Conservation (phyloP, 768 basidiomycete species). For the Tephrocybe sp. region DNA sequence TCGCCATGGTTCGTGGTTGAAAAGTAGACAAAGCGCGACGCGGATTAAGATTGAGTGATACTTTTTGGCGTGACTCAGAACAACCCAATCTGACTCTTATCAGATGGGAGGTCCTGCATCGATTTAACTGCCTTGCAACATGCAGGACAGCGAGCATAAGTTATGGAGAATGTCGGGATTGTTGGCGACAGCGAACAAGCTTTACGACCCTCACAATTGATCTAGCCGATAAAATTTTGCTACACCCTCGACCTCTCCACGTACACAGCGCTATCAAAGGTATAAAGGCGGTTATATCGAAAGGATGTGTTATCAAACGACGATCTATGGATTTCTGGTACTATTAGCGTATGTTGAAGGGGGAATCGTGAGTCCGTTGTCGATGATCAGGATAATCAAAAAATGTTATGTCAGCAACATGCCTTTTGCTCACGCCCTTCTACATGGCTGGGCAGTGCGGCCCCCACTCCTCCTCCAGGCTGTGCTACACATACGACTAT, state of each 20-base stretch:
- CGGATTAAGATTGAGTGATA: slow-evolving; percentile 18
- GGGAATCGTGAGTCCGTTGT: not conserved
- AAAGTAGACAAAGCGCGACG: slow-evolving; percentile 14
- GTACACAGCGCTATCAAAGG: slow-evolving; percentile 4
- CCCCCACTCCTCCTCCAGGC: no score
- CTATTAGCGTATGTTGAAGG: not conserved
- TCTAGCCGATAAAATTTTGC: slow-evolving; percentile 16
- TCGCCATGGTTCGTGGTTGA: slow-evolving; percentile 27
- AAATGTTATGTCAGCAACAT: no score
- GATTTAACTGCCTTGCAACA: slow-evolving; percentile 29
- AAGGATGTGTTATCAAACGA: not conserved
- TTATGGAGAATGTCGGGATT: slow-evolving; percentile 11
- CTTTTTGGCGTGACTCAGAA: slow-evolving; percentile 35
- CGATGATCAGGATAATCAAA: not conserved
- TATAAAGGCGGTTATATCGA: not conserved
- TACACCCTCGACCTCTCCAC: not conserved
- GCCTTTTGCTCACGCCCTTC: no score
- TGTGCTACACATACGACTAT: no score
- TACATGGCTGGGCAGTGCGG: no score
- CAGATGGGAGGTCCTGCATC: slow-evolving; percentile 25
- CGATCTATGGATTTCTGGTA: not conserved
- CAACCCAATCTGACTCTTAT: slow-evolving; percentile 38
- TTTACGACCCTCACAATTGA: slow-evolving; percentile 16
- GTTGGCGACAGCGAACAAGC: slow-evolving; percentile 18
- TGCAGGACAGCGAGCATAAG: slow-evolving; percentile 31